phyloP scores from a whole-genome alignment of 345 rosid genomes.

The Citrus maxima region DNA sequence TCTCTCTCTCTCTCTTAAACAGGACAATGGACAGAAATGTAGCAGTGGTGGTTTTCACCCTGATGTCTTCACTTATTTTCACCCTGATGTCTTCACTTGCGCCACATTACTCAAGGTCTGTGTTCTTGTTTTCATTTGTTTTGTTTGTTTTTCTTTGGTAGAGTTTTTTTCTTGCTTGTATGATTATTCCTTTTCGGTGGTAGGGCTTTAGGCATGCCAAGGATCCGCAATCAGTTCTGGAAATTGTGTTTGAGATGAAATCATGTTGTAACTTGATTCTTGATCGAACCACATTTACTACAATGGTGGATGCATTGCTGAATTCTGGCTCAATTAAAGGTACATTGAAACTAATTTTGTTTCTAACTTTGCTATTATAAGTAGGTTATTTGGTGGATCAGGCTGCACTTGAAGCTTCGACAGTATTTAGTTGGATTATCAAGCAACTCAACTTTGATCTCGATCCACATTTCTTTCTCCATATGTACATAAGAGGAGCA shows the following conservation, averaged over 20 bases:
- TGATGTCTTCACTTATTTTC: constrained; percentile 57
- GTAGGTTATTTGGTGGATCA: neutral
- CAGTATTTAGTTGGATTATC: neutral
- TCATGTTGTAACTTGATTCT: constrained; percentile 37
- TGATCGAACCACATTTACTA: constrained; percentile 65
- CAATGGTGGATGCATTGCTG: constrained; percentile 60
- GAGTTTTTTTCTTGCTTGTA: no score
- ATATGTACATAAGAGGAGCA: neutral
- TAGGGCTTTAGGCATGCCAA: constrained; percentile 60
- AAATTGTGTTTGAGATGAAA: constrained; percentile 54
- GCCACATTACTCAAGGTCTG: constrained; percentile 63
- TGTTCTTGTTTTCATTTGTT: neutral
- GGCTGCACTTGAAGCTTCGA: neutral
- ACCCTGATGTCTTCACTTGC: constrained; percentile 62
- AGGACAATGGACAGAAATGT: constrained; percentile 48
- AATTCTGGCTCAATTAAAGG: constrained; percentile 59
- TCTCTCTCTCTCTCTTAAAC: constrained; percentile 10
- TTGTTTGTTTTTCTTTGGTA: neutral
- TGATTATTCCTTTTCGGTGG: neutral
- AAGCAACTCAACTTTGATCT: neutral
- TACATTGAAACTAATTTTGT: constrained; percentile 24
- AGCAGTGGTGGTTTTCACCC: constrained; percentile 37
- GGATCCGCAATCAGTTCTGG: constrained; percentile 50
- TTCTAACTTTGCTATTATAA: neutral
- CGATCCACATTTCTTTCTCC: neutral